phyloP scores from a whole-genome alignment of 1,139 yeast species.

The Pichia sp. region DNA sequence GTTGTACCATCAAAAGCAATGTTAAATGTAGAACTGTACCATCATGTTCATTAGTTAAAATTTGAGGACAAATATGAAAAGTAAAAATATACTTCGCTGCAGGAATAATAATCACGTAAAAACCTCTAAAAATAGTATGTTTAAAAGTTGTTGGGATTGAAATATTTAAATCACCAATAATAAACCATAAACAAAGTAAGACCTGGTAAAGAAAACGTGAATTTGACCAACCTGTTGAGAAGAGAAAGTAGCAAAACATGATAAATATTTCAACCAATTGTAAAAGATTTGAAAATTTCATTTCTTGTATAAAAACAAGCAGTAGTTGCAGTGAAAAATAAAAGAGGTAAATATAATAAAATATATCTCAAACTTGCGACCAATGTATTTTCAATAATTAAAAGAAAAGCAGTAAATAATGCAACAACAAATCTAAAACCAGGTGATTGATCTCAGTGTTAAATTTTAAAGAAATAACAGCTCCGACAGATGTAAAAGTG shows the following conservation, averaged over 20 bases:
- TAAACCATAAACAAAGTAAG: slow-evolving; percentile 72
- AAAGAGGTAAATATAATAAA: slow-evolving; percentile 80
- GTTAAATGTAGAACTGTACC: slow-evolving; percentile 90
- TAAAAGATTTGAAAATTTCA: slow-evolving; percentile 68
- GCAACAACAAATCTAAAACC: slow-evolving; percentile 80
- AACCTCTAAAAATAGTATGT: slow-evolving; percentile 54
- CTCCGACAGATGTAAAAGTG: slow-evolving; percentile 73
- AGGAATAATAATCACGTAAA: slow-evolving; percentile 66
- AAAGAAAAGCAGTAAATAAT: slow-evolving; percentile 55
- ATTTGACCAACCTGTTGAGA: slow-evolving; percentile 95
- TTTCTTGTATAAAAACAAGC: slow-evolving; percentile 74
- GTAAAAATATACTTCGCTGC: slow-evolving; percentile 56
- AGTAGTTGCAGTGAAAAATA: slow-evolving; percentile 86
- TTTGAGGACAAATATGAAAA: slow-evolving; percentile 73
- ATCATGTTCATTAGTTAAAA: slow-evolving; percentile 71
- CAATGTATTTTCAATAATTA: slow-evolving; percentile 78
- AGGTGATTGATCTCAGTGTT: slow-evolving; percentile 64
- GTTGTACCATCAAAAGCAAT: slow-evolving; percentile 63
- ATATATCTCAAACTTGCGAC: slow-evolving; percentile 88
- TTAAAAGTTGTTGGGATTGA: slow-evolving; percentile 41
- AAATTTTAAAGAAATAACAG: slow-evolving; percentile 68
- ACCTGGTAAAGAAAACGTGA: slow-evolving; percentile 93
- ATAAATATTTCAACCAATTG: slow-evolving; percentile 66
- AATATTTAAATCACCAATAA: slow-evolving; percentile 76
- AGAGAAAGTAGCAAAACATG: slow-evolving; percentile 72